These are phyloP conservation scores for Pachysolen tannophilus DNA, from an alignment of 805 yeast species.

Conservation along the genomic window DNA sequence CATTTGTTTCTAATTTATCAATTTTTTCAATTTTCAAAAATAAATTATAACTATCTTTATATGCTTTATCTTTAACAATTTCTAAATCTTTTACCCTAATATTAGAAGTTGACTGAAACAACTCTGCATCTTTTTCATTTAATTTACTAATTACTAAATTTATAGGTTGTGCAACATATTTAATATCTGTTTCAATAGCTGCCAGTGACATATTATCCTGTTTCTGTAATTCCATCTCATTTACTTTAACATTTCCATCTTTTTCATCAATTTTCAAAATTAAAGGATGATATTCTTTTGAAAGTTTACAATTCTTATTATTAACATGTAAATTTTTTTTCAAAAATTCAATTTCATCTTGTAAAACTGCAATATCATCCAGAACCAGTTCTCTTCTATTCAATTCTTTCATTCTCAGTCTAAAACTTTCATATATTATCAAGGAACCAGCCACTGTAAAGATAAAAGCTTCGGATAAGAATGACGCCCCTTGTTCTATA, in stretches of 20 bases:
- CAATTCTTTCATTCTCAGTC: constrained; percentile 58
- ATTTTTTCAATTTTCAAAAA: constrained; percentile 5
- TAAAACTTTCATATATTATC: constrained; percentile 61
- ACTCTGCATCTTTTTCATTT: constrained; percentile 2
- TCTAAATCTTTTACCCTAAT: constrained; percentile 2
- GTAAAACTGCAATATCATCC: constrained; percentile 66
- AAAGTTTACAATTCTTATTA: constrained; percentile 42
- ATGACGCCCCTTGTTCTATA: constrained; percentile 73
- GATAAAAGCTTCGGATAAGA: constrained; percentile 68
- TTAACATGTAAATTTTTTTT: constrained; percentile 28
- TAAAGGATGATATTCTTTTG: constrained; percentile 36
- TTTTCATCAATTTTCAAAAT: constrained; percentile 29
- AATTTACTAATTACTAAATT: constrained; percentile 6
- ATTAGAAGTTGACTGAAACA: constrained; percentile 1
- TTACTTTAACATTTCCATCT: too few relatives aligned
- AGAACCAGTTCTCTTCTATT: constrained; percentile 54
- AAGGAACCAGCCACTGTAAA: constrained; percentile 76
- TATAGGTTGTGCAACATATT: not conserved
- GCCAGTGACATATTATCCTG: too few relatives aligned
- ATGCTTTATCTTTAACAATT: constrained; percentile 1
- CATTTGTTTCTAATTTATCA: too few relatives aligned
- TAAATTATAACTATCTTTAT: not conserved
- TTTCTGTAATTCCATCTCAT: not conserved
- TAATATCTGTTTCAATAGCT: not conserved
- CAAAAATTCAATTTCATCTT: constrained; percentile 58